Evolutionary conservation across 129 eudicot species (phyloP), one percentile per base, ranked within the genome.

Genomic region (Sambucus nigra): DNA sequence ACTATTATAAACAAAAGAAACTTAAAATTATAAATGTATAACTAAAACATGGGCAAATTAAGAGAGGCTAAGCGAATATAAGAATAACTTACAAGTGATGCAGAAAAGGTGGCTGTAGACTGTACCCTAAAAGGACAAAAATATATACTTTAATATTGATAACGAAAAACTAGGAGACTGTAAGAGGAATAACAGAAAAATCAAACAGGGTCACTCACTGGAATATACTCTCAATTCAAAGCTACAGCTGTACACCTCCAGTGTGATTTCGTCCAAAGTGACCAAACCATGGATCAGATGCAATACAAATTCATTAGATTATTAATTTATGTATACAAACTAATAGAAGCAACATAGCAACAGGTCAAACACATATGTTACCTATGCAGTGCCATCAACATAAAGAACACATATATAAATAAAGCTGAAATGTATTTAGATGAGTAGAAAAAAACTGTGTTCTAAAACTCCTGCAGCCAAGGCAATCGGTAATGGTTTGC

Each of bases 261-360:
- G 31, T 57, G 76, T 73, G 65, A 61, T 65, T 45, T 67, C 75
- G 70, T 68, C 81, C 83, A 69, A 66, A 67, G n/a, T n/a, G n/a
- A 78, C 80, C 75, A 70, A 35, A 69, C 63, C 91, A 83, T 76
- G 80, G 82, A 80, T 80, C 81, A 80, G 77, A 80, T 31, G 73
- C 69, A 74, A 71, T 22, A 48, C 60, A 79, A 67, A 24, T 60
- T 70, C 47, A 73, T 83, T 72, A 76, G 88, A 66, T 60, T 58
- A 63, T 40, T 51, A 35, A 35, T 35, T 23, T 29, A 16, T n/a
- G 3, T 25, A 59, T n/a, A n/a, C 19, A 48, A 70, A 49, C 47
- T n/a, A 48, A 47, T 20, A 18, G 67, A 50, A 46, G 18, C 29
- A 55, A 69, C 40, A 15, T 54, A 48, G 23, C 28, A 26, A 59